phyloP scores from a whole-genome alignment of 768 basidiomycete species.

The Lactarius tabidus region DNA sequence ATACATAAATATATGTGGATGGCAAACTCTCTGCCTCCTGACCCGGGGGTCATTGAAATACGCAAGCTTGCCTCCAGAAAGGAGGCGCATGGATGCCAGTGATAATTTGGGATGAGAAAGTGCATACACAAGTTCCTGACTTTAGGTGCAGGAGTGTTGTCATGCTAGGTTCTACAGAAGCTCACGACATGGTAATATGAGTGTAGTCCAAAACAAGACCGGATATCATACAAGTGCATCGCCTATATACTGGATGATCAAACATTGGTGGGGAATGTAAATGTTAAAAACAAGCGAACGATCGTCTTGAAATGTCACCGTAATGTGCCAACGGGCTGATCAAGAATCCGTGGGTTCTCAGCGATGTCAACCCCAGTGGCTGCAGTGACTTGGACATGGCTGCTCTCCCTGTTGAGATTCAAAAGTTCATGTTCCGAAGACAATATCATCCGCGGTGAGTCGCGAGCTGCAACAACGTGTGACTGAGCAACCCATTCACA shows the following conservation, averaged over 20 bases:
- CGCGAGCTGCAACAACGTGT: not conserved
- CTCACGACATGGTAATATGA: not conserved
- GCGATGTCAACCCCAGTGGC: too few relatives aligned
- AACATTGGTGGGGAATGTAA: not conserved
- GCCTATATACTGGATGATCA: not conserved
- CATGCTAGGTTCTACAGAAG: too few relatives aligned
- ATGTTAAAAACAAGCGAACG: not conserved
- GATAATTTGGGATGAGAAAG: not conserved
- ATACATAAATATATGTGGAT: not conserved
- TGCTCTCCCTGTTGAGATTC: not conserved
- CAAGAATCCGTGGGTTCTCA: not conserved
- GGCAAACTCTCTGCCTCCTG: not conserved
- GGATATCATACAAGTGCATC: not conserved
- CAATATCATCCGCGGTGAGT: not conserved
- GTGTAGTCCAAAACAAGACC: not conserved
- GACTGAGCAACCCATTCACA: not conserved
- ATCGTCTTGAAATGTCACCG: not conserved
- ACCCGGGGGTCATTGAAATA: not conserved
- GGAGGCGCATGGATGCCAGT: not conserved
- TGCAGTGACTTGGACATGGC: not conserved
- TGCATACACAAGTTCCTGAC: too few relatives aligned
- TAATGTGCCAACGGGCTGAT: slow-evolving; percentile 1
- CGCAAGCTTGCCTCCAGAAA: not conserved
- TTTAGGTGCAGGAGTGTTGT: too few relatives aligned
- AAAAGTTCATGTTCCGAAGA: not conserved